Evolutionary conservation across 2,329 filamentous ascomycete species (phyloP).

Genomic region (Alternaria atra): DNA sequence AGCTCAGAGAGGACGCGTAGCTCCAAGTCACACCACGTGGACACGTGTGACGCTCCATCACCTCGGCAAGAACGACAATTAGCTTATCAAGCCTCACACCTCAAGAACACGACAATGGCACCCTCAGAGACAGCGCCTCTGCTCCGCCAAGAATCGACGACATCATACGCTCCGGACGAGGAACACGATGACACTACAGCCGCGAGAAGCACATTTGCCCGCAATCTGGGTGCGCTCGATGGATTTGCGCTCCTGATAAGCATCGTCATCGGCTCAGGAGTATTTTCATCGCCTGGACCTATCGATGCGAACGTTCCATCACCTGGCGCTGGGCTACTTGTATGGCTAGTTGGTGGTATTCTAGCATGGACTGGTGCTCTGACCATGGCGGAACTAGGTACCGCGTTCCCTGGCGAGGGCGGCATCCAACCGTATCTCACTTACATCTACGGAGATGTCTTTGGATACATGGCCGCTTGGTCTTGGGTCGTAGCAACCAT

Average conservation of each 20-base stretch:
- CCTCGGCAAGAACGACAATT: constrained; percentile 6
- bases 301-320: constrained; percentile 72
- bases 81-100: not conserved
- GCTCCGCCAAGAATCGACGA: constrained; percentile 21
- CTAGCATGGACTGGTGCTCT: constrained; percentile 71
- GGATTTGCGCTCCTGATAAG: constrained; percentile 69
- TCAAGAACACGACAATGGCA: constrained; percentile 25
- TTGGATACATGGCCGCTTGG: constrained; percentile 71
- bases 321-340: constrained; percentile 64
- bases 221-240: constrained; percentile 42
- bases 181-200: constrained; percentile 23
- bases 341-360: constrained; percentile 70
- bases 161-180: constrained; percentile 18
- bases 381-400: constrained; percentile 70
- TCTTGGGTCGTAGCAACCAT: constrained; percentile 72
- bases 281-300: constrained; percentile 71
- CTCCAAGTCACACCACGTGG: not conserved
- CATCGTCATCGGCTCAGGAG: constrained; percentile 71
- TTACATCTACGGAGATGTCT: constrained; percentile 68
- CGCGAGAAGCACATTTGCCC: constrained; percentile 43
- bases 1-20: not conserved
- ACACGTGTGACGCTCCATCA: not conserved
- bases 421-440: constrained; percentile 70
- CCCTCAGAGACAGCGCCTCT: constrained; percentile 37
- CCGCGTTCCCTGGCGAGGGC: constrained; percentile 70